Evolutionary conservation across 306 rosid species (phyloP).

Genomic region (Casuarina glauca): DNA sequence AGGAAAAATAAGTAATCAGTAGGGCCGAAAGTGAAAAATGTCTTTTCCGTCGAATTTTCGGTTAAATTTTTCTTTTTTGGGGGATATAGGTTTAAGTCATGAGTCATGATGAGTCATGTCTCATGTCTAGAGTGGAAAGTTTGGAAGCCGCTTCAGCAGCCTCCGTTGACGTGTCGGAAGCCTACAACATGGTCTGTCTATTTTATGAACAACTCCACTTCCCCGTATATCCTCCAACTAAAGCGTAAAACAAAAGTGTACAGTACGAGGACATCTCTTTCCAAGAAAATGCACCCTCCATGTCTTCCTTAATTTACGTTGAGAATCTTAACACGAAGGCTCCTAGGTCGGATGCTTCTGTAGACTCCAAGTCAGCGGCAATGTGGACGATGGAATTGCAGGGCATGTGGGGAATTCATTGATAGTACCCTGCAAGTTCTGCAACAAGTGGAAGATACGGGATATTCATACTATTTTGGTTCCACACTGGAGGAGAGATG

Average conservation of each 20-base stretch:
- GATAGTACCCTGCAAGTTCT: too few species aligned
- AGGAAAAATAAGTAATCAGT: too few species aligned
- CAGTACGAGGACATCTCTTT: not conserved
- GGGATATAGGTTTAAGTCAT: not conserved
- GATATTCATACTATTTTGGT: too few species aligned
- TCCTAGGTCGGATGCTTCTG: too few species aligned
- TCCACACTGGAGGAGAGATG: too few species aligned
- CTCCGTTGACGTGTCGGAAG: conserved; percentile 19
- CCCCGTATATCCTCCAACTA: not conserved
- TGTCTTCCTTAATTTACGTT: not conserved
- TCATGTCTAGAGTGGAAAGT: conserved; percentile 32
- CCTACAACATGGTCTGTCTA: not conserved
- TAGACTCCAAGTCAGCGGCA: too few species aligned
- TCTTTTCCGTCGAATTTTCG: too few species aligned
- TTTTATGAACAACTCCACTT: conserved; percentile 7
- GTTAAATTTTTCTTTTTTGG: too few species aligned
- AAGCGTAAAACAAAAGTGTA: not conserved
- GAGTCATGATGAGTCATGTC: conserved; percentile 9
- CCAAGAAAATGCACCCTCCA: not conserved
- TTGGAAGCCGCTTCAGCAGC: conserved; percentile 28
- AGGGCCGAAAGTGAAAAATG: too few species aligned
- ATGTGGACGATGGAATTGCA: too few species aligned
- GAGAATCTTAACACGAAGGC: not conserved
- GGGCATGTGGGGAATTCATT: too few species aligned
- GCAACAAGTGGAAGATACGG: too few species aligned